phyloP scores from a whole-genome alignment of 1,139 yeast species.

The Diutina ranongensis region DNA sequence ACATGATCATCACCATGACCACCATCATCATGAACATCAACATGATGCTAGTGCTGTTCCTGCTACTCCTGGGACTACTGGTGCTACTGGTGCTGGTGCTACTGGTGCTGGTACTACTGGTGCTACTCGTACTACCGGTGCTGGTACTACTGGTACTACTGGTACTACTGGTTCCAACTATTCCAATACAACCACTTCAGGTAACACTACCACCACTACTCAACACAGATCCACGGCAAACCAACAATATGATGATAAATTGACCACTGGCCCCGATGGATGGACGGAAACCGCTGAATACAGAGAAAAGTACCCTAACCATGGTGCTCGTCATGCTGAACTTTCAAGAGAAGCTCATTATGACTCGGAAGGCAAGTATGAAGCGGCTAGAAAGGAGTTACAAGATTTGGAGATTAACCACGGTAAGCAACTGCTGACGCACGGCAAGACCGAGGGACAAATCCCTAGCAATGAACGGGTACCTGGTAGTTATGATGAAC shows the following conservation, averaged over 20 bases:
- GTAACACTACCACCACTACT: not conserved
- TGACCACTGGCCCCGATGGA: not conserved
- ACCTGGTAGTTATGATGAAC: not conserved
- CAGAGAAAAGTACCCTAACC: not conserved
- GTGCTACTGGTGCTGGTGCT: not conserved
- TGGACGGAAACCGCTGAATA: not conserved
- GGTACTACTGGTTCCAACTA: not conserved
- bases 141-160: not conserved
- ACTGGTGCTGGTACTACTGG: not conserved
- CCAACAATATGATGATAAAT: not conserved
- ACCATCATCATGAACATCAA: not conserved
- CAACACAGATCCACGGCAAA: not conserved
- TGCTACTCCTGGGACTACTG: not conserved
- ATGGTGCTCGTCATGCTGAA: not conserved
- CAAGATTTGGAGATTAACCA: not conserved
- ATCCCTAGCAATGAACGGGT: not conserved
- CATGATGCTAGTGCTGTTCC: not conserved
- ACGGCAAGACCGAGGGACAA: not conserved
- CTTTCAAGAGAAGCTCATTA: not conserved
- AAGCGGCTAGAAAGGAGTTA: not conserved
- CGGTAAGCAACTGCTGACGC: no score
- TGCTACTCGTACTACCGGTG: not conserved
- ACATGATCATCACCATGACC: not conserved
- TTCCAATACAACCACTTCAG: not conserved
- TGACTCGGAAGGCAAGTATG: not conserved